These are phyloP conservation scores for Colletotrichum noveboracense DNA, from an alignment of 2,329 filamentous ascomycete genomes.

Conservation along the genomic window DNA sequence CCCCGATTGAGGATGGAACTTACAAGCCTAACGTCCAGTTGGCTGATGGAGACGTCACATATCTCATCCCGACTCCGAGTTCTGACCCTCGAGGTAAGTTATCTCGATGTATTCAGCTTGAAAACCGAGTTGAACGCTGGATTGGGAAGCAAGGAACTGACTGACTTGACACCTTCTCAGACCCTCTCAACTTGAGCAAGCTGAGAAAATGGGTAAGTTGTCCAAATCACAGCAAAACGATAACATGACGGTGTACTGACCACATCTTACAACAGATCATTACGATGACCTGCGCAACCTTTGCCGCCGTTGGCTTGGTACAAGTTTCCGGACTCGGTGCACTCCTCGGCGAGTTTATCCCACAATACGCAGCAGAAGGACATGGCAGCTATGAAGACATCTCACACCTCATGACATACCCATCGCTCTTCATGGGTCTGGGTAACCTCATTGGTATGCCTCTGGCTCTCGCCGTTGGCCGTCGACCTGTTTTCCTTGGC, in stretches of 20 bases:
- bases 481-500: constrained; percentile 34
- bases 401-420: constrained; percentile 5
- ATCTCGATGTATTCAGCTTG: neutral
- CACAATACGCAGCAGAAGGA: constrained; percentile 2
- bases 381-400: constrained; percentile 7
- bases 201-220: neutral
- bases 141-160: neutral
- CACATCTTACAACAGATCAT: neutral
- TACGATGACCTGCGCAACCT: neutral
- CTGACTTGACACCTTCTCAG: neutral
- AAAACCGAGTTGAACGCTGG: neutral
- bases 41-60: constrained; percentile 35
- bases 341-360: constrained; percentile 3
- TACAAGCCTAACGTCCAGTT: constrained; percentile 27
- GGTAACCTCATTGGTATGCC: constrained; percentile 36
- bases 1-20: neutral
- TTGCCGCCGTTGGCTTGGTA: neutral
- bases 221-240: accelerated
- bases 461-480: constrained; percentile 37
- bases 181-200: constrained; percentile 3
- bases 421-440: constrained; percentile 31
- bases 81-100: constrained; percentile 32
- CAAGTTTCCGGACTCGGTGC: constrained; percentile 8
- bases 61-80: constrained; percentile 36
- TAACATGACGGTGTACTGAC: neutral